Evolutionary conservation across 2,329 filamentous ascomycete species (phyloP), one percentile per base, ranked within the genome.

Genomic region (Boeremia lycopersici): DNA sequence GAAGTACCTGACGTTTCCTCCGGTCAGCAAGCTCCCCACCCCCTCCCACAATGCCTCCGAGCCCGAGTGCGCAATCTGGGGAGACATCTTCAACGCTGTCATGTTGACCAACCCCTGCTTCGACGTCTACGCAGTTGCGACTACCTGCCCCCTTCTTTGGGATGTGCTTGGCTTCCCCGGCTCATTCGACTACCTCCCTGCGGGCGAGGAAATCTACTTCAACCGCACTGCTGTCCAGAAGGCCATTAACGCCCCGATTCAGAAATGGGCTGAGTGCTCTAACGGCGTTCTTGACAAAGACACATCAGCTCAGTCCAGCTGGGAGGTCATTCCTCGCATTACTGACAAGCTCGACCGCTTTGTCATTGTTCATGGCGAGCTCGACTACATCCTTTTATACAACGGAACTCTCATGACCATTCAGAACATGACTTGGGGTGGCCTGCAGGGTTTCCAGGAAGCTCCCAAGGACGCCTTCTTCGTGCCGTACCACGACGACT

Each of bases 371-470:
- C 89, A 93, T 67, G 90, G 89, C 10, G 77, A 83, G 43, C 81
- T 88, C 10, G 90, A 92, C 74, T 89, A 82, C 68, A 81, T 89
- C 56, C 80, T 91, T 9, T 78, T 88, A 23, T 78, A 81, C 65
- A 89, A 89, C 70, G 89, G 89, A 13, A 89, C 89, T 0, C 78
- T 93, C 1, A 77, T 91, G 6, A 82, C 83, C 1, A 86, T 93
- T 54, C 89, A 93, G 69, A 92, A 92, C 77, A 90, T 93, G 86
- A 92, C 89, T 0, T 93, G 86, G 86, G 84, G 85, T 53, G 89
- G 89, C 4, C 71, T 80, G 38, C 84, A 89, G 46, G 90, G 90
- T 0, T 93, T 93, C 78, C 83, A 86, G 60, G 69, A 73, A 1
- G 73, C 76, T 0, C 90, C 89, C 0, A 70, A 70, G 1, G 81